Evolutionary conservation across 345 rosid species (phyloP).

Genomic region (Citrus maxima): DNA sequence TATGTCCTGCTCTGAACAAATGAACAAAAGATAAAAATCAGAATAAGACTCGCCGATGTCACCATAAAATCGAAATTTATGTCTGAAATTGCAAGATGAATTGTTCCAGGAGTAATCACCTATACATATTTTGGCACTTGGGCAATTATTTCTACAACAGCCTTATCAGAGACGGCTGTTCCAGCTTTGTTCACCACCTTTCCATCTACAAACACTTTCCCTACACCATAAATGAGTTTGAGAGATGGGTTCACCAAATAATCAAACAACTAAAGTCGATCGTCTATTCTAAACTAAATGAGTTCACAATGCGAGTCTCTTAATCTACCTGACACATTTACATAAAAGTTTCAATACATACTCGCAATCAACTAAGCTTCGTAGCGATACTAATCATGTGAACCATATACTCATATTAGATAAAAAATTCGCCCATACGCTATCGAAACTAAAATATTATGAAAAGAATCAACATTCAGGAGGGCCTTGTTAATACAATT

Average conservation of each 20-base stretch:
- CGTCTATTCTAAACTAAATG: background rate
- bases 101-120: conserved; percentile 64
- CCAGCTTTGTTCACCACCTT: conserved; percentile 85
- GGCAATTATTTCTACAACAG: conserved; percentile 69
- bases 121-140: conserved; percentile 95
- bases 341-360: background rate
- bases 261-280: background rate
- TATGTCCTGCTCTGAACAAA: conserved; percentile 74
- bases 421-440: background rate
- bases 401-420: background rate
- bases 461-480: background rate
- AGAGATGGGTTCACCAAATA: background rate
- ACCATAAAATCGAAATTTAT: background rate
- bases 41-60: background rate
- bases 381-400: background rate
- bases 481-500: background rate
- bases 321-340: background rate
- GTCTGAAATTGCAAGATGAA: conserved; percentile 11
- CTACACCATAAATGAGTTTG: conserved; percentile 31
- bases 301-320: background rate
- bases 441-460: background rate
- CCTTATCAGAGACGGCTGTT: conserved; percentile 63
- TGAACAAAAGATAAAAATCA: conserved; percentile 11
- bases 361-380: background rate
- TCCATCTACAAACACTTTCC: conserved; percentile 89